Conservation (phyloP, 352 stramenopile species). For the Phytophthora quininea region DNA sequence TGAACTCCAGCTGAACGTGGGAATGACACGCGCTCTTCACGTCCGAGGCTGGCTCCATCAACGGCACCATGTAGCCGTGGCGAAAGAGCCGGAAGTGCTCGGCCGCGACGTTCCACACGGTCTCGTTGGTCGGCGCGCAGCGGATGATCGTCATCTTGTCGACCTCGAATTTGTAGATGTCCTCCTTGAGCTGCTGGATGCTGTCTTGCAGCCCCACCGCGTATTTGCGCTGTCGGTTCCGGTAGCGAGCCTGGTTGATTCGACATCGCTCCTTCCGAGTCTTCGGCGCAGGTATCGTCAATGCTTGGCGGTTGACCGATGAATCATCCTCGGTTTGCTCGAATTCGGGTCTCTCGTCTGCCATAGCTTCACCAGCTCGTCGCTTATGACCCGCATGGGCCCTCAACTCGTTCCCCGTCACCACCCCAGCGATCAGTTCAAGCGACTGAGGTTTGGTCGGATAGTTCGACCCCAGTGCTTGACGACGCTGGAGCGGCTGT, state of each 20-base stretch:
- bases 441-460: not conserved
- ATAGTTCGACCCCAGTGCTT: not conserved
- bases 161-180: conserved; percentile 2
- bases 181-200: not conserved
- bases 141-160: not conserved
- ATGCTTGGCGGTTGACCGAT: not conserved
- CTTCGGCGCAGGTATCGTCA: not conserved
- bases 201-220: conserved; percentile 1
- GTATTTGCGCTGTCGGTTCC: not conserved
- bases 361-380: too few relatives aligned
- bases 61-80: not conserved
- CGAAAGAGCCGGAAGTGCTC: conserved; percentile 13
- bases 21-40: not conserved
- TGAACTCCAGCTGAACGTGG: conserved; percentile 2
- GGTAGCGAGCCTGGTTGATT: conserved; percentile 5
- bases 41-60: not conserved
- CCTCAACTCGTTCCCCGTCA: too few relatives aligned
- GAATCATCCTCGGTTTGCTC: too few relatives aligned
- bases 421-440: not conserved
- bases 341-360: too few relatives aligned
- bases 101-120: conserved; percentile 3
- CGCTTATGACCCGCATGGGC: too few relatives aligned
- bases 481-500: not conserved
- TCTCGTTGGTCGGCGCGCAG: not conserved
- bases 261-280: conserved; percentile 4